phyloP scores from a whole-genome alignment of 495 filamentous ascomycete genomes.

The Penicillium bovifimosum region DNA sequence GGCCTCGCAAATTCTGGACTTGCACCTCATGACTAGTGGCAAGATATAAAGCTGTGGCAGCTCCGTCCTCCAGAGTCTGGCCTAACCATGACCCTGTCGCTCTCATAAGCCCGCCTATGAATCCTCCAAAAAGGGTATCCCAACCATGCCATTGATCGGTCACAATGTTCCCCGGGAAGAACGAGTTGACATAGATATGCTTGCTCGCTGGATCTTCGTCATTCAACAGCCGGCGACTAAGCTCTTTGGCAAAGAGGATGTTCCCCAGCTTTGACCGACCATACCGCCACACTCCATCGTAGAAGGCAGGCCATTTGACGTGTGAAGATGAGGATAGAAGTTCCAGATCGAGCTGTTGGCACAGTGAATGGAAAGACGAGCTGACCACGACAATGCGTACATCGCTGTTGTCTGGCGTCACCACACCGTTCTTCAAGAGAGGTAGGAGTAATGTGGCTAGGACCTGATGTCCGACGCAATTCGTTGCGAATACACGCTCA shows the following conservation, averaged over 20 bases:
- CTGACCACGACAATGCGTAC: slow-evolving; percentile 29
- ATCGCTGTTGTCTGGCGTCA: slow-evolving; percentile 7
- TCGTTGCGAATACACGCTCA: slow-evolving; percentile 32
- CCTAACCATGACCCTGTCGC: slow-evolving; percentile 11
- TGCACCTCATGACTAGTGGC: slow-evolving; percentile 20
- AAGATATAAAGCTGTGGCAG: slow-evolving; percentile 36
- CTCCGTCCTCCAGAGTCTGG: slow-evolving; percentile 31
- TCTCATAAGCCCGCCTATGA: slow-evolving; percentile 10
- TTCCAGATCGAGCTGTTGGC: slow-evolving; percentile 20
- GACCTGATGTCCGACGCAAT: slow-evolving; percentile 37
- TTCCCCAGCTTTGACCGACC: slow-evolving; percentile 40
- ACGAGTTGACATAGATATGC: slow-evolving; percentile 32
- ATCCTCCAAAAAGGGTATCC: slow-evolving; percentile 24
- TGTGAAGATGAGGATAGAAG: slow-evolving; percentile 19
- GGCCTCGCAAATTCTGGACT: slow-evolving; percentile 16
- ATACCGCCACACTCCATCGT: slow-evolving; percentile 32
- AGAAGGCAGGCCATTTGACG: slow-evolving; percentile 9
- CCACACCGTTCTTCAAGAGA: slow-evolving; percentile 17
- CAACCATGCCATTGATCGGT: slow-evolving; percentile 33
- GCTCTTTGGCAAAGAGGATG: slow-evolving; percentile 36
- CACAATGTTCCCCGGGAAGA: slow-evolving; percentile 38
- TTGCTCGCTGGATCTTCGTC: slow-evolving; percentile 13
- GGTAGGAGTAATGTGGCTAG: slow-evolving; percentile 34
- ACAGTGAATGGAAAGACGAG: slow-evolving; percentile 26
- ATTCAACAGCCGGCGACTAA: slow-evolving; percentile 21